phyloP scores from a whole-genome alignment of 495 filamentous ascomycete species.

The Penicillium ucsense region DNA sequence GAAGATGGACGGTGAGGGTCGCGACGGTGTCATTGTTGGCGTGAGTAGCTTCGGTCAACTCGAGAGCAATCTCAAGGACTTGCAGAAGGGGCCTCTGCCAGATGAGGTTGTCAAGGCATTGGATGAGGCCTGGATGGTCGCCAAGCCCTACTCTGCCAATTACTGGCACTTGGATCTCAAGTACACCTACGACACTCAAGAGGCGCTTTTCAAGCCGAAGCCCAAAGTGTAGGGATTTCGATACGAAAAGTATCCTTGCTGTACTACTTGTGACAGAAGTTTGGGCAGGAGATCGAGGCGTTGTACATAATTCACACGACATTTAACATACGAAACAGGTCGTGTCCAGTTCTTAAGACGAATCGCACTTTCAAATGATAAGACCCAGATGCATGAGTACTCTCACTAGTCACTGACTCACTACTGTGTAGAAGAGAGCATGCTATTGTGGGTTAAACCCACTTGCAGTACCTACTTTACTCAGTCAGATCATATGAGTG shows the following conservation, averaged over 20 bases:
- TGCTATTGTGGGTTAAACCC: too few species aligned
- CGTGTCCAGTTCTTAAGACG: too few species aligned
- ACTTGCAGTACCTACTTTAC: too few species aligned
- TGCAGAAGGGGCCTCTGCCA: slow-evolving; percentile 83
- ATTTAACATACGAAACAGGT: too few species aligned
- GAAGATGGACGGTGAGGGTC: slow-evolving; percentile 59
- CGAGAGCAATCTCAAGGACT: slow-evolving; percentile 59
- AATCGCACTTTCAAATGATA: too few species aligned
- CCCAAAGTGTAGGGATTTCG: background rate
- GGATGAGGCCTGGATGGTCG: slow-evolving; percentile 61
- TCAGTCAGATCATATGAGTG: too few species aligned
- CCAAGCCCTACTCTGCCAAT: slow-evolving; percentile 55
- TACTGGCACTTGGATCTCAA: slow-evolving; percentile 74
- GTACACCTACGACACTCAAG: slow-evolving; percentile 64
- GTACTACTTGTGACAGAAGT: background rate
- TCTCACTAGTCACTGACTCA: too few species aligned
- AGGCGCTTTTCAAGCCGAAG: slow-evolving; percentile 50
- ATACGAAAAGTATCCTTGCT: background rate
- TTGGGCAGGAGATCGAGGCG: background rate
- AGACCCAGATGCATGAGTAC: too few species aligned
- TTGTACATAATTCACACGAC: background rate
- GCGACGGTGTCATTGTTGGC: slow-evolving; percentile 75
- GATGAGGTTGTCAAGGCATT: slow-evolving; percentile 71
- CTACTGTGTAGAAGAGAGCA: too few species aligned
- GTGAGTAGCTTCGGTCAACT: slow-evolving; percentile 67